Evolutionary conservation across 176 grass and related monocot genomes (phyloP).

Genomic region (Eragrostis curvula): DNA sequence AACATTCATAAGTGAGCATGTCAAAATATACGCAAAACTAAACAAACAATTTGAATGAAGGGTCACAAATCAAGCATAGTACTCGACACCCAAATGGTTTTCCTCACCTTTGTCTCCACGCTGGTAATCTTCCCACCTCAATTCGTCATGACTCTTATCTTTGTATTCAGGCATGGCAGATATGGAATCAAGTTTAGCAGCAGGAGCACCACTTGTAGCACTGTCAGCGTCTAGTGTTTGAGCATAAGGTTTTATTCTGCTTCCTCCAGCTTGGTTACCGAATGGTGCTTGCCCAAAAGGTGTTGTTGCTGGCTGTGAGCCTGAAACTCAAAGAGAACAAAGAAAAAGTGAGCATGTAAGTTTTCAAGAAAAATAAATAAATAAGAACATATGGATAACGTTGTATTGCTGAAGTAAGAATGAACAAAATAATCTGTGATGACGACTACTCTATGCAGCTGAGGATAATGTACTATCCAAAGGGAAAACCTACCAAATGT

Average conservation of each 20-base stretch:
- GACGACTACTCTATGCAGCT: no score
- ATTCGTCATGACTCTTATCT: slow-evolving; percentile 95
- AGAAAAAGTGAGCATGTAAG: slow-evolving; percentile 20
- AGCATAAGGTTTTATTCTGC: slow-evolving; percentile 68
- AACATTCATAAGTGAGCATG: slow-evolving; percentile 24
- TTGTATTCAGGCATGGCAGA: slow-evolving; percentile 94
- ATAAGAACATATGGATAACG: not conserved
- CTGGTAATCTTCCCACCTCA: slow-evolving; percentile 96
- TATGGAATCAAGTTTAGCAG: slow-evolving; percentile 89
- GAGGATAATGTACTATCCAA: slow-evolving; percentile 20
- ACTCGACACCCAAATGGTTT: slow-evolving; percentile 7
- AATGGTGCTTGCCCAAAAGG: slow-evolving; percentile 76
- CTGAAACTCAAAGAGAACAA: slow-evolving; percentile 50
- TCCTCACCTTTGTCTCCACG: slow-evolving; percentile 82
- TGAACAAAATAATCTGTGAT: no score
- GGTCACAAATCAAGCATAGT: slow-evolving; percentile 19
- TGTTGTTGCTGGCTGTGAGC: slow-evolving; percentile 69
- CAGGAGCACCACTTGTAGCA: slow-evolving; percentile 61
- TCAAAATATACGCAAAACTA: slow-evolving; percentile 13
- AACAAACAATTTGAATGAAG: slow-evolving; percentile 4
- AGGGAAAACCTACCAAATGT: slow-evolving; percentile 73
- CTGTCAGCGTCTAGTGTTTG: slow-evolving; percentile 78
- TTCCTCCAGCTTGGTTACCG: slow-evolving; percentile 76
- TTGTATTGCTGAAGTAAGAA: no score
- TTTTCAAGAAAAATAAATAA: not conserved